Evolutionary conservation across 345 rosid species (phyloP), one percentile per base, ranked within the genome.

Genomic region (Eucalyptus viminalis): DNA sequence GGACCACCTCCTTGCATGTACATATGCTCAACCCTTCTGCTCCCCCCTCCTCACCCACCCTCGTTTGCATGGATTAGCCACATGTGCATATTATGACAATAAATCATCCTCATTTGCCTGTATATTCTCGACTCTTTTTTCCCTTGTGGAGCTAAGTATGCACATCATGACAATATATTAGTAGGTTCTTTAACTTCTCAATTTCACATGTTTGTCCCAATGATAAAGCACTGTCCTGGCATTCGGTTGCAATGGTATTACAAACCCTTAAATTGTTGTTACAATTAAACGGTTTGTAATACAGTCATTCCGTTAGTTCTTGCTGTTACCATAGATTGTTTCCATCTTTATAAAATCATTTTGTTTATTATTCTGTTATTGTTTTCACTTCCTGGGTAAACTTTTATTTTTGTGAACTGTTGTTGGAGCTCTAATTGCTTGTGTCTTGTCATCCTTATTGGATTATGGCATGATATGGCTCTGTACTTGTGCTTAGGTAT

Each of bases 1-100:
- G 99, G 99, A 67, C 99, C 99, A 76, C 99, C 99, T 89, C 99
- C 99, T 80, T 98, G 99, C 99, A 98, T 98, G 99, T 98, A 98
- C 91, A 87, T 80, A 72, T 86, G 51, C 54, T 86, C 69, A 53
- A 87, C 69, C 47, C 62, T 21, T 87, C 45, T 80, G 17, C 43
- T 67, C 16, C 22, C 80, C 87, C 49, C 76, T 85, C 85, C 85
- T 40, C 29, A 76, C 85, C 85, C 29, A 27, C 49, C 31, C 25
- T 40, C 11, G 43, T 67, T 87, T 25, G 11, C 44, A 29, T 43
- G 31, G 47, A 62, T 44, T 87, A 37, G n/a, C 16, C 54, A 17
- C 31, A 3, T 49, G 37, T 65, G 43, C 83, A 67, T 60, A 25
- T 60, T n/a, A 34, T 25, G 37, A n/a, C 69, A 86, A 54, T 13